Conservation (phyloP, 495 filamentous ascomycete species). For the Sabuloglossum arenarium region DNA sequence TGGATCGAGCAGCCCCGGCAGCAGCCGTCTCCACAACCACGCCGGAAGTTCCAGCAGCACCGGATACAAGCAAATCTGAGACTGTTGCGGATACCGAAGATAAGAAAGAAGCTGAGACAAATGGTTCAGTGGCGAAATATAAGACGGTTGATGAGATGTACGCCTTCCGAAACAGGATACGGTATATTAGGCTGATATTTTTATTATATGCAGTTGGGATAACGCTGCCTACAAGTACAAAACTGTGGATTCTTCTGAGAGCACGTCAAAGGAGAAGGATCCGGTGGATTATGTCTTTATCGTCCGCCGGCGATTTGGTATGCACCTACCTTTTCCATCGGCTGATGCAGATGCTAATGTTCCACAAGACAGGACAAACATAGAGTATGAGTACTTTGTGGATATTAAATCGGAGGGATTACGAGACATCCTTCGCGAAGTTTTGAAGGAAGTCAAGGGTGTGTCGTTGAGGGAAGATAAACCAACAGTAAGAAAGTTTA, state of each 20-base stretch:
- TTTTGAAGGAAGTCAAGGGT: conserved; percentile 4
- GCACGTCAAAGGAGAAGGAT: conserved; percentile 3
- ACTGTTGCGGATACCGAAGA: too few relatives aligned
- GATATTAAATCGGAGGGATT: conserved; percentile 4
- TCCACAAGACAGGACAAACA: not conserved
- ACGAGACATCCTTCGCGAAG: conserved; percentile 1
- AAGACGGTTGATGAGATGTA: too few relatives aligned
- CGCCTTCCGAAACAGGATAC: too few relatives aligned
- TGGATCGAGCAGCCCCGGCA: too few relatives aligned
- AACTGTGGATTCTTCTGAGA: conserved; percentile 5
- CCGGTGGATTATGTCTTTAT: conserved; percentile 7
- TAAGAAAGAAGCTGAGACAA: too few relatives aligned
- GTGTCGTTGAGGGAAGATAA: conserved; percentile 7
- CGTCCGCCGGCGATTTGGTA: conserved; percentile 2
- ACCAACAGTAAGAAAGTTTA: conserved; percentile 1
- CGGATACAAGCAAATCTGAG: too few relatives aligned
- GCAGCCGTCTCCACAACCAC: too few relatives aligned
- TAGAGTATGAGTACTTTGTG: conserved; percentile 1
- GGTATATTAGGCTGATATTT: too few relatives aligned
- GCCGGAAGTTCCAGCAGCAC: too few relatives aligned
- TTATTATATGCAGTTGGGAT: conserved; percentile 2
- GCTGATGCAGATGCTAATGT: conserved; percentile 1
- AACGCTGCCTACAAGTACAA: conserved; percentile 7
- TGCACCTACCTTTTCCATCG: not conserved
- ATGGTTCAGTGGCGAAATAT: too few relatives aligned